A percentile compares a stretch with the other conserved stretches of the same genome.
Evolutionary conservation across 352 stramenopile genomes (phyloP).

Genomic region (Vaucheria bursata): DNA sequence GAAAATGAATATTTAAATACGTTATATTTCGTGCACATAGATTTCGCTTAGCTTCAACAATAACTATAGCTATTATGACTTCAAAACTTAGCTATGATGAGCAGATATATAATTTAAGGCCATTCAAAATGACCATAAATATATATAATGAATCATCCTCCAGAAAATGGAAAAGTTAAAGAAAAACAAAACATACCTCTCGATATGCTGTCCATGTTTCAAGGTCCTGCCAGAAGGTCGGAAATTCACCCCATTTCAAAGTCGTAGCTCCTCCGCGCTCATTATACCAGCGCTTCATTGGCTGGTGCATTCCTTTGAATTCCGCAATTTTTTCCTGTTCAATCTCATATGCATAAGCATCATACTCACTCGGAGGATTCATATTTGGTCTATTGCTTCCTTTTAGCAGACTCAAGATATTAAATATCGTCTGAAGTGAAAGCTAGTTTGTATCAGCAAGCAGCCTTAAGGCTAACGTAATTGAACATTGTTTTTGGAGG

Average conservation of each 20-base stretch:
- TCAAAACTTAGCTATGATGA: too few species aligned
- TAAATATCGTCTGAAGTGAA: too few species aligned
- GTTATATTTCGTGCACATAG: too few species aligned
- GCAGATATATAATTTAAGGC: too few species aligned
- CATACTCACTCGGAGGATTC: background rate
- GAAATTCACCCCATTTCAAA: slow-evolving; percentile 27
- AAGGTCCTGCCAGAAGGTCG: slow-evolving; percentile 32
- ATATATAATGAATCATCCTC: too few species aligned
- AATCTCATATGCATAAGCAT: slow-evolving; percentile 33
- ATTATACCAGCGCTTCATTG: slow-evolving; percentile 33
- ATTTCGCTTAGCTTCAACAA: too few species aligned
- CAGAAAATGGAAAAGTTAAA: too few species aligned
- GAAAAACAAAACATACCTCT: slow-evolving; percentile 2
- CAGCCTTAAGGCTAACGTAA: too few species aligned
- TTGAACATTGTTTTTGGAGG: too few species aligned
- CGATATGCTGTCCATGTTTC: background rate
- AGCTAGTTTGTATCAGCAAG: too few species aligned
- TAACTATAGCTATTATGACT: too few species aligned
- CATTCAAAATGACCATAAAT: too few species aligned
- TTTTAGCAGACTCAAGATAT: background rate
- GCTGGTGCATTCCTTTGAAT: slow-evolving; percentile 33
- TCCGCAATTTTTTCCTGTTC: slow-evolving; percentile 30
- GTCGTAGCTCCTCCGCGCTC: slow-evolving; percentile 5
- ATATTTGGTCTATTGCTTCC: background rate
- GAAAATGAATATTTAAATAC: background rate